Percentiles rank a stretch among this genome's conserved stretches.
Conservation (phyloP, 495 filamentous ascomycete genomes). For the Aspergillus haitiensis region DNA sequence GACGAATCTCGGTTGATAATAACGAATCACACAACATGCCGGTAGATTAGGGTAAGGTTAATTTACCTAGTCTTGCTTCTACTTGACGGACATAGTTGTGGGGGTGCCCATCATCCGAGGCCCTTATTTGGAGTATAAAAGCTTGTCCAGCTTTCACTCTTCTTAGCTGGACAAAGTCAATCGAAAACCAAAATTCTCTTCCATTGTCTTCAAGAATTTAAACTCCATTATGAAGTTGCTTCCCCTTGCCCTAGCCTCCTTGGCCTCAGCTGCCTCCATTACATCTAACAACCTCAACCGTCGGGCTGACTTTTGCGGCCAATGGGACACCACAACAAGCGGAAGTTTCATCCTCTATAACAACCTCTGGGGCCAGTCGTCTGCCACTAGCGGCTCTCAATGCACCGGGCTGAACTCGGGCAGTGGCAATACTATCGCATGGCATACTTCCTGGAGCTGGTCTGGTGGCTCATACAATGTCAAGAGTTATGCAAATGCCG, state of each 20-base stretch:
- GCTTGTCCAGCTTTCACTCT: background rate
- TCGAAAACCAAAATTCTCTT: slow-evolving; percentile 6
- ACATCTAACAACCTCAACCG: slow-evolving; percentile 43
- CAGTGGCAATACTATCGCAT: slow-evolving; percentile 48
- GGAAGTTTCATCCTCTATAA: slow-evolving; percentile 56
- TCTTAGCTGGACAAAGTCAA: background rate
- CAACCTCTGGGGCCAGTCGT: slow-evolving; percentile 53
- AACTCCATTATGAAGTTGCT: slow-evolving; percentile 39
- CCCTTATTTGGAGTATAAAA: slow-evolving; percentile 10
- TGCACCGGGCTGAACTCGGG: slow-evolving; percentile 56
- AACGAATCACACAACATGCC: slow-evolving; percentile 1
- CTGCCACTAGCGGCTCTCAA: slow-evolving; percentile 52
- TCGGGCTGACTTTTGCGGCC: slow-evolving; percentile 50
- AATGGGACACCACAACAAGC: slow-evolving; percentile 45
- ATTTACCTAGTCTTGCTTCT: slow-evolving; percentile 10
- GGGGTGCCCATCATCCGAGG: background rate
- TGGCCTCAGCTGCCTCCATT: slow-evolving; percentile 35
- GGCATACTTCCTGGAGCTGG: slow-evolving; percentile 62
- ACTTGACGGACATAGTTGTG: slow-evolving; percentile 8
- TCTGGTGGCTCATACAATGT: slow-evolving; percentile 49
- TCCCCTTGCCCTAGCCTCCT: slow-evolving; percentile 34
- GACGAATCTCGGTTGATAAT: background rate
- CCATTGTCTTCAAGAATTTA: background rate
- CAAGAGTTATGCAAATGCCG: slow-evolving; percentile 62
- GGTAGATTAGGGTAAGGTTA: background rate